A percentile compares a stretch with the other conserved stretches of the same genome.
Conservation (phyloP, 1,284 basidiomycete genomes). For the Leucoagaricus sp. region DNA sequence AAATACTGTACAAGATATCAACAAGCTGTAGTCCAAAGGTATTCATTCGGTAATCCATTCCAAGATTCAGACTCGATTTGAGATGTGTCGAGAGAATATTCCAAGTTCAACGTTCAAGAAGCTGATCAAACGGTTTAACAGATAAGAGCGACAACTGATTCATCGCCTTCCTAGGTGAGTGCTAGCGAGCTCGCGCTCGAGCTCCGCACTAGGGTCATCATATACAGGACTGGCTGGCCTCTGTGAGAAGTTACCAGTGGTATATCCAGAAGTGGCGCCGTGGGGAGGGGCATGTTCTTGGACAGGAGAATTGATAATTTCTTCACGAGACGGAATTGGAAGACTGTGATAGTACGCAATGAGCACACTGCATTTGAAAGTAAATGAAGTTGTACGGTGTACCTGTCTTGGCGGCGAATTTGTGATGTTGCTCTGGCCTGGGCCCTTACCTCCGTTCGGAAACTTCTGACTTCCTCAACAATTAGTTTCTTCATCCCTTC, state of each 20-base stretch:
- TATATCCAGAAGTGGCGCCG: conserved; percentile 72
- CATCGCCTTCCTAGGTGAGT: conserved; percentile 47
- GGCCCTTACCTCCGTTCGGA: conserved; percentile 82
- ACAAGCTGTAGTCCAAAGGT: background rate
- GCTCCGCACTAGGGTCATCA: conserved; percentile 85
- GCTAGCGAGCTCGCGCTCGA: conserved; percentile 82
- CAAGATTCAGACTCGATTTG: too few species aligned
- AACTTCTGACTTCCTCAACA: conserved; percentile 89
- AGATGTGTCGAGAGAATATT: too few species aligned
- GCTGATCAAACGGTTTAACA: background rate
- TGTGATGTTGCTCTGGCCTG: conserved; percentile 72
- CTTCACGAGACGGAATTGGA: conserved; percentile 76
- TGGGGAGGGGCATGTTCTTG: conserved; percentile 64
- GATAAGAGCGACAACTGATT: conserved; percentile 1
- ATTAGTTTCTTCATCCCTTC: conserved; percentile 98
- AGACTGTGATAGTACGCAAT: conserved; percentile 42
- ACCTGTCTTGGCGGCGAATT: conserved; percentile 76
- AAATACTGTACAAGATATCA: background rate
- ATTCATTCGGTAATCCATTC: too few species aligned
- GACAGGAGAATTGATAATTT: conserved; percentile 76
- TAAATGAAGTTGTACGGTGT: conserved; percentile 36
- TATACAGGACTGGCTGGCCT: conserved; percentile 62
- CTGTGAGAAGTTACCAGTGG: conserved; percentile 35
- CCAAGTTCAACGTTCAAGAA: background rate
- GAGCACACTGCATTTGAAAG: background rate